Base-by-base conservation (phyloP, 352 stramenopile species). In the Phytophthora quininea region DNA sequence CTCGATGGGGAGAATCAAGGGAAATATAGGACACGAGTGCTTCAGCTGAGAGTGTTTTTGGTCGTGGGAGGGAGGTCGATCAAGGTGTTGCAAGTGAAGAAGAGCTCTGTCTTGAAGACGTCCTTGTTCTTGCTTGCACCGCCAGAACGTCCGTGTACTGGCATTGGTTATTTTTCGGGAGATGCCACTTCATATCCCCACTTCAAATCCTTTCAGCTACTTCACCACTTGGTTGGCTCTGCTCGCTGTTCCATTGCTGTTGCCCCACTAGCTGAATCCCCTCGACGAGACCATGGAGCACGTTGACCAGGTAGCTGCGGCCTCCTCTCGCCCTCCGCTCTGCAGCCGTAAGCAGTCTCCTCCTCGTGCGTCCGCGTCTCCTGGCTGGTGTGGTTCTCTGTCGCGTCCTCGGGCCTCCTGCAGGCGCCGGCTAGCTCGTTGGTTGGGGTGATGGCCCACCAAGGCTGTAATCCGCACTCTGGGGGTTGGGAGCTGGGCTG, bases 231-330 rank as follows among this genome's bases (percentile, higher is more conserved):
- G 47, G 47, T 53, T 53, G 47, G 47, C 47, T 49, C 43, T 49
- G 14, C 12, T 24, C 15, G 2, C 19, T 24, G 15, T 5, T 2
- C 15, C 8, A 2, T 49, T n/a, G 43, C 40, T 4, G 6, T 14
- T 29, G 6, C 11, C 8, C 43, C 65, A 74, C 71, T 78, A 54
- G 42, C 48, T 38, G 65, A 80, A 80, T 74, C 64, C 73, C 73
- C 71, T 79, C 67, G 73, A 77, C 78, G 72, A 76, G 51, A 90
- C 74, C 67, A 92, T 92, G 84, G 84, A 92, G 81, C 84, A 92
- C 82, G 76, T 92, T 86, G 84, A 92, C 61, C 84, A 92, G 83
- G 84, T 92, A 92, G 55, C 38, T 54, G 47, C n/a, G 27, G 50
- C 58, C 47, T 43, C 49, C 27, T 46, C 15, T 24, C 43, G 30